These are phyloP conservation scores for Emmonsiellopsis sp. DNA, from an alignment of 2,329 filamentous ascomycete species.

Conservation along the genomic window DNA sequence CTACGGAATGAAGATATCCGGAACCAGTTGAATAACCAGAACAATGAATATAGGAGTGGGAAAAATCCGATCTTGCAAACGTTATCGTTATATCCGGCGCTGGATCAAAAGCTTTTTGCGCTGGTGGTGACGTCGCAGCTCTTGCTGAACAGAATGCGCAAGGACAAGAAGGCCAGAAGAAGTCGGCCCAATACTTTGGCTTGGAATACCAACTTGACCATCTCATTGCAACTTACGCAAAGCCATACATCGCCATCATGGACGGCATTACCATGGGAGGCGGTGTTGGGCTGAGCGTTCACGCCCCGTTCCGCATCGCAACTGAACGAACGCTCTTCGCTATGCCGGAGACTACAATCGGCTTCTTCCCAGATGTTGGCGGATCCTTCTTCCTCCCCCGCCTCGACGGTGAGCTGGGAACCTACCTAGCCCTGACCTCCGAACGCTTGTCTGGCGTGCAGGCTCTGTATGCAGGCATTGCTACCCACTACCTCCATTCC, in stretches of 20 bases:
- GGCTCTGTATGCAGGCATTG: conserved; percentile 81
- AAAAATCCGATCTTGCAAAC: conserved; percentile 89
- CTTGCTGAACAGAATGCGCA: conserved; percentile 64
- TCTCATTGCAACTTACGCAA: conserved; percentile 83
- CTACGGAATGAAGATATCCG: background rate
- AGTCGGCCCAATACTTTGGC: conserved; percentile 77
- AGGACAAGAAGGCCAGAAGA: conserved; percentile 60
- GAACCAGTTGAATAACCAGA: background rate
- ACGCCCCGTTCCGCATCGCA: conserved; percentile 92
- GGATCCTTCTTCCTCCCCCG: conserved; percentile 91
- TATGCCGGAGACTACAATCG: conserved; percentile 97
- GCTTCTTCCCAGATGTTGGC: conserved; percentile 97
- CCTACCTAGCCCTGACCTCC: conserved; percentile 87
- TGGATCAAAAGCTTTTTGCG: conserved; percentile 78
- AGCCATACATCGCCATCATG: conserved; percentile 92
- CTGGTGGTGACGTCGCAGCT: conserved; percentile 79
- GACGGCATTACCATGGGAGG: conserved; percentile 98
- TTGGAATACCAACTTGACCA: conserved; percentile 96
- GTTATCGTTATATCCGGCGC: conserved; percentile 86
- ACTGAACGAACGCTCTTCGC: conserved; percentile 93
- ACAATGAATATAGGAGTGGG: conserved; percentile 59
- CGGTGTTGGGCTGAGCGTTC: conserved; percentile 85
- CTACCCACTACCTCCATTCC: conserved; percentile 94
- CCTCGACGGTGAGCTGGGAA: conserved; percentile 77
- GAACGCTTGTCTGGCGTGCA: conserved; percentile 74